Evolutionary conservation across 495 filamentous ascomycete genomes (phyloP), one percentile per base, ranked within the genome.

Genomic region (Sordaria brevicollis): DNA sequence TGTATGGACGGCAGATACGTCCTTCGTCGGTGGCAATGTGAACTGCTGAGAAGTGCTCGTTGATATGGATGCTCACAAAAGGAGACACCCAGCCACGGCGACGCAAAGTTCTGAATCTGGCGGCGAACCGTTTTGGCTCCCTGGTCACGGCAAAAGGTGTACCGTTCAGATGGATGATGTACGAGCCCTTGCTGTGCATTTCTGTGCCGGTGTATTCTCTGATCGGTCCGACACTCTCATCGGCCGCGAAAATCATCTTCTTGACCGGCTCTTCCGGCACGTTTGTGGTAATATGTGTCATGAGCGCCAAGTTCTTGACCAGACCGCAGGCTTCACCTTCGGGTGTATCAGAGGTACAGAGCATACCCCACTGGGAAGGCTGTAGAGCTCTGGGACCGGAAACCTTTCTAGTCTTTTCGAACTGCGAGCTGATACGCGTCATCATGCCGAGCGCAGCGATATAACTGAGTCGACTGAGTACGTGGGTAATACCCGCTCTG

Each of bases 391-490:
- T 89, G 74, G 95, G 95, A 68, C 96, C 96, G 76, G 88, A 91
- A 72, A 99, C 92, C 78, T 99, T 99, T 73, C 95, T 83, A 2
- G 94, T 97, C 84, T 98, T 98, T 77, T 98, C 95, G 77, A 99
- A 98, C 82, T 98, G 95, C 86, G 92, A 96, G 81, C 89, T 94
- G 74, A 98, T 98, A 74, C 95, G 89, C 11, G 96, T 98, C 96
- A 99, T 98, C 96, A 98, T 98, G 69, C 96, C 96, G n/a, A 99
- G 86, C 11, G 96, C 96, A 73, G 91, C 92, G 81, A 98, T 97
- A 76, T 97, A 99, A 78, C 93, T 97, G 62, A 98, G 82, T 54
- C 95, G 88, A 81, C 94, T 97, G 19, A 99, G 84, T 68, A 99
- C 93, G 79, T 99, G 95, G 3, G 95, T 97, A 10, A 99, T 93